Conservation (phyloP, 2,329 filamentous ascomycete genomes). For the Fusarium azukiicola region DNA sequence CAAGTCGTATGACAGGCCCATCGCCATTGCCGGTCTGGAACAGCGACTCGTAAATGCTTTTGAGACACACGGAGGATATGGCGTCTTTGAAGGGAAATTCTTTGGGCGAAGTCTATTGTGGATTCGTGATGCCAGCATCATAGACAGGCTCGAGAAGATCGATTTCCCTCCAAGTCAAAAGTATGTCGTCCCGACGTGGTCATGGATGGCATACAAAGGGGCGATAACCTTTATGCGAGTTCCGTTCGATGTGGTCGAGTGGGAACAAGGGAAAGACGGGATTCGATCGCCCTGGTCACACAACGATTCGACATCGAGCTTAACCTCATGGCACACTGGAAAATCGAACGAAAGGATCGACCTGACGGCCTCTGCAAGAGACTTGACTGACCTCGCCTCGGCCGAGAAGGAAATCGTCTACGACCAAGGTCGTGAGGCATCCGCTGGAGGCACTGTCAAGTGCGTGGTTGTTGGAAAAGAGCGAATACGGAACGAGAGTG, state of each 20-base stretch:
- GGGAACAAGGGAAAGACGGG: conserved; percentile 19
- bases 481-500: not conserved
- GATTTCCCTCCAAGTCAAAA: conserved; percentile 17
- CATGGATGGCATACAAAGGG: conserved; percentile 61
- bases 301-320: not conserved
- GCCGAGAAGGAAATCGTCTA: conserved; percentile 21
- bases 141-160: conserved; percentile 15
- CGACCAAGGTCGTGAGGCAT: not conserved
- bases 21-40: conserved; percentile 47
- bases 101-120: conserved; percentile 45
- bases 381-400: not conserved
- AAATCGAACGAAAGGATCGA: conserved; percentile 20
- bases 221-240: conserved; percentile 55
- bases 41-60: conserved; percentile 37
- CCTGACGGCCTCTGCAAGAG: conserved; percentile 26
- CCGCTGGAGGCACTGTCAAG: not conserved
- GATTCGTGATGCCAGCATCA: conserved; percentile 24
- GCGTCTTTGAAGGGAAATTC: conserved; percentile 39
- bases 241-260: conserved; percentile 41
- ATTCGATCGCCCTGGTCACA: conserved; percentile 37
- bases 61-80: conserved; percentile 42
- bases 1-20: conserved; percentile 37
- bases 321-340: conserved; percentile 29
- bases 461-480: conserved; percentile 36
- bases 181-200: conserved; percentile 56